phyloP scores from a whole-genome alignment of 495 filamentous ascomycete genomes.

The Lophiotrema nucula region DNA sequence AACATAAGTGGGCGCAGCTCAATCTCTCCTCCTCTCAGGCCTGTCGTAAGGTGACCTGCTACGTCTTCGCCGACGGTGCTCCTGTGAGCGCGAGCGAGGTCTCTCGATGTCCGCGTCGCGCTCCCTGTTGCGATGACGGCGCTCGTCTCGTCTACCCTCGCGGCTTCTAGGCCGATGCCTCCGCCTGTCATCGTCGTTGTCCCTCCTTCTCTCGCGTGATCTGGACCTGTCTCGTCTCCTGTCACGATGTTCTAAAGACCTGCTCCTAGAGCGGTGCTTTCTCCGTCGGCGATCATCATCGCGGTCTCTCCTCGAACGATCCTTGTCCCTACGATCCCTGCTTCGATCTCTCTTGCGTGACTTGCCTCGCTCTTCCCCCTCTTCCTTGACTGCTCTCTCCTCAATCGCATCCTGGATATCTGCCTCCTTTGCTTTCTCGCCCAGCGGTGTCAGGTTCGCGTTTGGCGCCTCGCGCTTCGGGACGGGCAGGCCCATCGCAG shows the following conservation, averaged over 20 bases:
- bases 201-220: slow-evolving; percentile 1
- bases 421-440: slow-evolving; percentile 30
- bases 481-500: slow-evolving; percentile 75
- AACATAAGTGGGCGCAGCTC: no score
- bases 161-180: slow-evolving; percentile 17
- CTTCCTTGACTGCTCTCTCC: slow-evolving; percentile 31
- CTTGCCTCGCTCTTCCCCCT: slow-evolving; percentile 28
- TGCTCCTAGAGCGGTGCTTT: slow-evolving; percentile 8
- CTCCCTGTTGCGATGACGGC: neutral
- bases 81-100: slow-evolving; percentile 5
- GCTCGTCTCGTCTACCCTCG: slow-evolving; percentile 17
- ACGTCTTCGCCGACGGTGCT: slow-evolving; percentile 7
- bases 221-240: slow-evolving; percentile 19
- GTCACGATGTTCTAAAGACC: slow-evolving; percentile 16
- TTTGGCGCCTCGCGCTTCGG: slow-evolving; percentile 40
- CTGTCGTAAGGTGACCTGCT: slow-evolving; percentile 24
- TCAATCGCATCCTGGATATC: slow-evolving; percentile 37
- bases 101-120: slow-evolving; percentile 1
- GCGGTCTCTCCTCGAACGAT: neutral
- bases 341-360: slow-evolving; percentile 7
- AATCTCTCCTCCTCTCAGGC: slow-evolving; percentile 17
- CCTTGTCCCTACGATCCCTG: slow-evolving; percentile 10
- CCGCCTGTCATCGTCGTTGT: slow-evolving; percentile 14
- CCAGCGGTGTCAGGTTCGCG: slow-evolving; percentile 40
- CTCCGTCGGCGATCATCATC: slow-evolving; percentile 6